A percentile compares a stretch with the other conserved stretches of the same genome.
These are phyloP conservation scores for Globisporangium middletonii DNA, from an alignment of 352 stramenopile genomes.

Conservation along the genomic window DNA sequence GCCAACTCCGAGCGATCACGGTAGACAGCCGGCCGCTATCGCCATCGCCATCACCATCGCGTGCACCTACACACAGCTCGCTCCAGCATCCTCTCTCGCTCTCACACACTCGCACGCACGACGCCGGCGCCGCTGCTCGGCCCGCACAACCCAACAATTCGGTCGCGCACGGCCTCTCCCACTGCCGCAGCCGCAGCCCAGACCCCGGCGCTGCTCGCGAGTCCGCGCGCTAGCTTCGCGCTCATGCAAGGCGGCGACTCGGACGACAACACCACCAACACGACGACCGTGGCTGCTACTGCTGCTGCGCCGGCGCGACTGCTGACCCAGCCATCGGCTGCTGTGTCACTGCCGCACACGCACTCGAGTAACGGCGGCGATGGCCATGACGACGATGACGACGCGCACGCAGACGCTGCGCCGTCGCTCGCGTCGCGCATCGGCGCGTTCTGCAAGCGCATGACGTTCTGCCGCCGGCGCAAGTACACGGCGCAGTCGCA, in stretches of 20 bases:
- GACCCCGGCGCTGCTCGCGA: conserved; percentile 3
- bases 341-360: neutral
- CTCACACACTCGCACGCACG: neutral
- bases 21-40: too few relatives aligned
- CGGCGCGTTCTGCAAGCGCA: conserved; percentile 2
- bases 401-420: neutral
- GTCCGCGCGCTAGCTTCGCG: conserved; percentile 7
- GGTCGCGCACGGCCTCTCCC: neutral
- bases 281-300: neutral
- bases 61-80: too few relatives aligned
- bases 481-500: conserved; percentile 5
- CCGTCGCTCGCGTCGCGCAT: neutral
- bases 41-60: too few relatives aligned
- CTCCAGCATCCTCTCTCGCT: neutral
- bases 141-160: conserved; percentile 1
- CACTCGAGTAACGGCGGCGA: neutral
- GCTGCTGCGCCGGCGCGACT: too few relatives aligned
- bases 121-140: too few relatives aligned
- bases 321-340: neutral
- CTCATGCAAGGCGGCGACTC: conserved; percentile 4
- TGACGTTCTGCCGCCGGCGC: neutral
- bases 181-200: neutral
- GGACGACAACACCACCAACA: neutral
- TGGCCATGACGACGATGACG: neutral
- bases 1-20: too few relatives aligned